Base-by-base conservation (phyloP, 75 land plant genomes). In the Cryptomeria japonica region DNA sequence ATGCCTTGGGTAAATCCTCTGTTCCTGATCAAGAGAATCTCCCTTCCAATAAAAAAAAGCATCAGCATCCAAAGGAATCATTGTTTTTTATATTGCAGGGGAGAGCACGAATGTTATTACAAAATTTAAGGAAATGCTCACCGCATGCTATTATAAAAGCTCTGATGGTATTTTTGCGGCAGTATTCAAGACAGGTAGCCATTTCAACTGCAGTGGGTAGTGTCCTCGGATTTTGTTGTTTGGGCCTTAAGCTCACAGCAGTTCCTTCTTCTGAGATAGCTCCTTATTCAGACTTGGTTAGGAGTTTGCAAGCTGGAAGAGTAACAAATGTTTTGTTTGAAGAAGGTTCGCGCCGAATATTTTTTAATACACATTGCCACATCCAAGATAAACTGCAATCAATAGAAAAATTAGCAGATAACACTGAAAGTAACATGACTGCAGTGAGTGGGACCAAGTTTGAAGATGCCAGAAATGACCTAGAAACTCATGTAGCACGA, bases 301-400 rank as follows among this genome's bases (percentile, higher is more conserved):
- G 79, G n/a, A 89, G 87, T 87, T 91, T 97, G 77, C 92, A 95
- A 73, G 84, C 82, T 56, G 94, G 96, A 19, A 49, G 83, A 87
- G 97, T 97, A 68, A 80, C 91, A 4, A 87, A 90, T 1, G 97
- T 93, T 70, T 88, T 94, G 15, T 94, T 98, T 87, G 99, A 98
- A 87, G 99, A 98, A 89, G 99, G 96, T 39, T 95, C 99, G 75
- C 91, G 92, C 38, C 89, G 93, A 3, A 92, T 98, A 78, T 97
- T 90, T 55, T 98, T 89, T 83, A 96, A 96, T 84, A 90, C 87
- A 41, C 85, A 87, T 19, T 80, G 87, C 22, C 72, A 79, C n/a
- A 41, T 31, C 64, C 39, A 9, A 38, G 91, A 78, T 47, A 49
- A 13, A 22, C 32, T 39, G 49, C 47, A 22, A 19, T 34, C 38